Conservation (phyloP, 2,329 filamentous ascomycete species). For the Alternaria ethzedia region DNA sequence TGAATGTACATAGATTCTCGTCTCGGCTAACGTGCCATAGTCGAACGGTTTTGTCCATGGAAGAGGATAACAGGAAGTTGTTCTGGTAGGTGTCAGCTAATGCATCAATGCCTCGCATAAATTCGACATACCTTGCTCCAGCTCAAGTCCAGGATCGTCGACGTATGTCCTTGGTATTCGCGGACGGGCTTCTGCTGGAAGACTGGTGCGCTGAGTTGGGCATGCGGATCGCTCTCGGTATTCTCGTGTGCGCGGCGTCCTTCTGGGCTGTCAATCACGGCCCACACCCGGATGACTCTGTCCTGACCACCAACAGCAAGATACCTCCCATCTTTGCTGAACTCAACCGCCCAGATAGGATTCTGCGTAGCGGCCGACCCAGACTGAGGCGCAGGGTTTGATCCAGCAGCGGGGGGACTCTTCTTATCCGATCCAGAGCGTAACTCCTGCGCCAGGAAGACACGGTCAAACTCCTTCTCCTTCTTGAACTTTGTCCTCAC, state of each 20-base stretch:
- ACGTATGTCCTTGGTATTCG: constrained; percentile 83
- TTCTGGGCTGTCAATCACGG: constrained; percentile 81
- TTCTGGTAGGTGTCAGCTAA: constrained; percentile 59
- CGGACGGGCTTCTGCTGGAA: constrained; percentile 79
- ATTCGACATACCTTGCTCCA: constrained; percentile 79
- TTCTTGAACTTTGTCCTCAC: constrained; percentile 83
- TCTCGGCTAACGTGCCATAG: constrained; percentile 87
- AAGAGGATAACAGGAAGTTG: constrained; percentile 92
- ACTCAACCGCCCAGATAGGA: constrained; percentile 91
- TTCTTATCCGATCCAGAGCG: constrained; percentile 57
- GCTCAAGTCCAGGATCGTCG: constrained; percentile 86
- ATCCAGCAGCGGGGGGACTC: constrained; percentile 28
- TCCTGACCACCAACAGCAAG: constrained; percentile 93
- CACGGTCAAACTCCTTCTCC: constrained; percentile 77
- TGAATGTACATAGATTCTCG: constrained; percentile 92
- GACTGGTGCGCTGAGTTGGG: constrained; percentile 83
- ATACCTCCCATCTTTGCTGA: constrained; percentile 89
- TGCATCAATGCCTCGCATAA: neutral
- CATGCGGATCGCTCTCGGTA: constrained; percentile 66
- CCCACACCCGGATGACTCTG: constrained; percentile 83
- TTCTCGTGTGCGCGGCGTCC: constrained; percentile 77
- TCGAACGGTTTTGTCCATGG: constrained; percentile 96
- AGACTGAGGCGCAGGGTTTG: constrained; percentile 39
- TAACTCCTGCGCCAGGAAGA: constrained; percentile 94
- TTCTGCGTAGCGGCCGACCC: constrained; percentile 54